Evolutionary conservation across 2,329 filamentous ascomycete species (phyloP).

Genomic region (Periconia macrospinosa): DNA sequence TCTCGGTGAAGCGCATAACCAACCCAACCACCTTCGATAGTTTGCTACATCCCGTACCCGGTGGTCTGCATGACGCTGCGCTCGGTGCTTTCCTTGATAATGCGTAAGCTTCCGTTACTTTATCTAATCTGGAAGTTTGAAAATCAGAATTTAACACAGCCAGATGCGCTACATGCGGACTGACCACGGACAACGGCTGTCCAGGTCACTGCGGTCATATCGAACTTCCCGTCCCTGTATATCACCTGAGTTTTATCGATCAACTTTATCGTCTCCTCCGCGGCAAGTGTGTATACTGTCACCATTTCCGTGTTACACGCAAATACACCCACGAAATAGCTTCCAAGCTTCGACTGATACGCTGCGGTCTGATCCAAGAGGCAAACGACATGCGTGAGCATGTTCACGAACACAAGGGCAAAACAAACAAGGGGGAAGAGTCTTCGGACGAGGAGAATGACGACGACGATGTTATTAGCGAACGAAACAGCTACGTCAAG

Average conservation of each 20-base stretch:
- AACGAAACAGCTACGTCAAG: slow-evolving; percentile 70
- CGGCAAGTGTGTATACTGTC: slow-evolving; percentile 88
- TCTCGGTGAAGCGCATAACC: slow-evolving; percentile 93
- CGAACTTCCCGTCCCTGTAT: slow-evolving; percentile 88
- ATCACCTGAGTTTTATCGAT: slow-evolving; percentile 96
- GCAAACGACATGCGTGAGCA: slow-evolving; percentile 54
- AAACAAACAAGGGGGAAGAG: slow-evolving; percentile 43
- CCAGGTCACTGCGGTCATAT: slow-evolving; percentile 95
- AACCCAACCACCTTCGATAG: slow-evolving; percentile 94
- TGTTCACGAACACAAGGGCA: slow-evolving; percentile 46
- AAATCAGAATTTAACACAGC: slow-evolving; percentile 2
- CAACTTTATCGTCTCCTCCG: slow-evolving; percentile 83
- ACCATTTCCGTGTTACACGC: slow-evolving; percentile 78
- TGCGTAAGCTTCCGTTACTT: slow-evolving; percentile 59
- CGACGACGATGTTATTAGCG: slow-evolving; percentile 58
- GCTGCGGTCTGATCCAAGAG: slow-evolving; percentile 78
- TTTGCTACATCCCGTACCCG: slow-evolving; percentile 83
- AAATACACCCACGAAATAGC: slow-evolving; percentile 75
- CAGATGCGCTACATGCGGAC: slow-evolving; percentile 90
- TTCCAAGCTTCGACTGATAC: slow-evolving; percentile 83
- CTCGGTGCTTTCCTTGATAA: slow-evolving; percentile 87
- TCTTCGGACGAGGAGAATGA: slow-evolving; percentile 66
- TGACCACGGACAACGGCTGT: slow-evolving; percentile 73
- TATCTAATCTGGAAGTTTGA: neutral
- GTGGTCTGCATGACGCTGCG: slow-evolving; percentile 89